phyloP scores from a whole-genome alignment of 257 asterid genomes.

The Oldenlandia corymbosa region DNA sequence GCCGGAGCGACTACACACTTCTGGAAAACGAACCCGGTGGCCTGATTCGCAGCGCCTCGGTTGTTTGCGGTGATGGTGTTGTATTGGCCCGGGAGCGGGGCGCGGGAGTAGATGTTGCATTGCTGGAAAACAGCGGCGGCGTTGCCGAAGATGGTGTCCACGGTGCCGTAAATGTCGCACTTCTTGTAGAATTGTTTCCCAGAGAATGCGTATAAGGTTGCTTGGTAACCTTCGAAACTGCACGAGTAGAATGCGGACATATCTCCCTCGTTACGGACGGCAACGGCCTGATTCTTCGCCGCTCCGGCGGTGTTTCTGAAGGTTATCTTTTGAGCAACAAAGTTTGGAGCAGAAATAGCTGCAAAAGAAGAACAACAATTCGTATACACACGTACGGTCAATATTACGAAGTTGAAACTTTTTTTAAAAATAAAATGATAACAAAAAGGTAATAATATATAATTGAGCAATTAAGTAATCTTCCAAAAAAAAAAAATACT shows the following conservation, averaged over 20 bases:
- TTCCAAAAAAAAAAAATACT: no score
- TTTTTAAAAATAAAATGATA: no score
- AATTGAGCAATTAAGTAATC: no score
- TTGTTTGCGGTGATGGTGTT: slow-evolving; percentile 44
- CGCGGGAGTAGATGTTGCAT: slow-evolving; percentile 13
- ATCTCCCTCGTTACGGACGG: slow-evolving; percentile 18
- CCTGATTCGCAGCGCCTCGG: slow-evolving; percentile 48
- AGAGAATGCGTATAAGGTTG: slow-evolving; percentile 13
- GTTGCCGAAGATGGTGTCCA: slow-evolving; percentile 19
- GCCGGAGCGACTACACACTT: slow-evolving; percentile 44
- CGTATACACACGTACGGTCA: no score
- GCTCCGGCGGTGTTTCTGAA: slow-evolving; percentile 19
- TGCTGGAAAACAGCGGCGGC: slow-evolving; percentile 17
- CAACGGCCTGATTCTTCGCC: slow-evolving; percentile 19
- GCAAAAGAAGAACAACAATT: background rate
- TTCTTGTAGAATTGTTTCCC: slow-evolving; percentile 17
- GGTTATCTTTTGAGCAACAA: slow-evolving; percentile 18
- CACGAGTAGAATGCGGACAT: slow-evolving; percentile 14
- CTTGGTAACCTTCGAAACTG: slow-evolving; percentile 22
- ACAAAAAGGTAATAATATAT: no score
- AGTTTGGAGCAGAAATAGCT: slow-evolving; percentile 14
- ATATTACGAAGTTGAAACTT: no score
- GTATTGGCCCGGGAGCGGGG: slow-evolving; percentile 1
- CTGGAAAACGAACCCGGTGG: slow-evolving; percentile 57
- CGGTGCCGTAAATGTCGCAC: slow-evolving; percentile 20